phyloP scores from a whole-genome alignment of 2,329 filamentous ascomycete genomes.

The Venturia pyrina region DNA sequence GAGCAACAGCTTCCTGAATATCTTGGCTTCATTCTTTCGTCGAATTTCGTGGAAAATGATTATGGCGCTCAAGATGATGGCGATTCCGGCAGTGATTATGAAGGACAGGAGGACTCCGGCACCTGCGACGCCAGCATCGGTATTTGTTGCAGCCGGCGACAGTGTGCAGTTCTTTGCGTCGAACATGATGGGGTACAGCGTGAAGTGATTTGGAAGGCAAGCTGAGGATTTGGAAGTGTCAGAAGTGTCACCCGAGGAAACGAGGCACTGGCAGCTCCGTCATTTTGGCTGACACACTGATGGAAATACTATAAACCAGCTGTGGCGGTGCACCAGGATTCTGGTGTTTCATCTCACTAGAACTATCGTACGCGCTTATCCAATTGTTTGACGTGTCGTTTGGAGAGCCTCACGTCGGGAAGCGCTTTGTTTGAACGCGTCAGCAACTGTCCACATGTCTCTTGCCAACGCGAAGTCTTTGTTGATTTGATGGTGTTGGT shows the following conservation, averaged over 20 bases:
- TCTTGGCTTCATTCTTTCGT: constrained; percentile 36
- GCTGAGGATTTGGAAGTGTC: constrained; percentile 16
- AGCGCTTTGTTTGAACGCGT: neutral
- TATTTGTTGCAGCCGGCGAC: constrained; percentile 35
- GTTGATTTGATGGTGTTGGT: neutral
- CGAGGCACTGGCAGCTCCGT: neutral
- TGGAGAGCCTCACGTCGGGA: neutral
- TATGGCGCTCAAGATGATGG: constrained; percentile 44
- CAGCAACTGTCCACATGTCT: neutral
- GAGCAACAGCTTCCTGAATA: constrained; percentile 54
- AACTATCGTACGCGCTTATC: neutral
- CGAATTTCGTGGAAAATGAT: constrained; percentile 44
- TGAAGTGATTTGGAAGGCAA: constrained; percentile 38
- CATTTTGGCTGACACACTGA: neutral
- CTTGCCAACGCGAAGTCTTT: neutral
- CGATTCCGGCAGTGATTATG: constrained; percentile 51
- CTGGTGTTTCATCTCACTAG: constrained; percentile 2
- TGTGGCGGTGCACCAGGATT: neutral
- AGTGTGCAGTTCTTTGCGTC: constrained; percentile 29
- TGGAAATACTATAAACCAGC: neutral
- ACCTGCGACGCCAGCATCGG: constrained; percentile 49
- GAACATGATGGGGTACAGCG: constrained; percentile 24
- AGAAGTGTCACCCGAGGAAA: neutral
- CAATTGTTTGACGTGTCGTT: neutral
- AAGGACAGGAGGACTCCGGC: constrained; percentile 54